phyloP scores from a whole-genome alignment of 805 yeast species.

The Sugiyamaella valdiviana region DNA sequence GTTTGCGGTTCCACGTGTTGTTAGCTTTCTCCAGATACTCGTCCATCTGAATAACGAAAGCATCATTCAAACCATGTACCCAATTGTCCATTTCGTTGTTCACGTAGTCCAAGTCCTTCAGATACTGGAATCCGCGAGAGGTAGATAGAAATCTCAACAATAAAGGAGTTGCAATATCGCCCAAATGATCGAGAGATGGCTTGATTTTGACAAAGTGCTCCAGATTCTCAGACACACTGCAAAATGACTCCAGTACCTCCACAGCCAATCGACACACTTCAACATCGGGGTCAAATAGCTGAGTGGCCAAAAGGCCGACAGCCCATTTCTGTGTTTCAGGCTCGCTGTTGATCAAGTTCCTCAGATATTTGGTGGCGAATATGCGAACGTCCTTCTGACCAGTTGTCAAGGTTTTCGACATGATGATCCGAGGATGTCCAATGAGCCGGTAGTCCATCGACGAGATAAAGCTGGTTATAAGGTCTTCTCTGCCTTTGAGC shows the following conservation, averaged over 20 bases:
- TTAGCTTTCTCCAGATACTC: constrained; percentile 26
- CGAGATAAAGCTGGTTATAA: constrained; percentile 51
- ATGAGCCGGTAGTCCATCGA: constrained; percentile 55
- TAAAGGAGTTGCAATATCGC: constrained; percentile 49
- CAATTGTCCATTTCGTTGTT: constrained; percentile 62
- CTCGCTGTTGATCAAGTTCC: constrained; percentile 32
- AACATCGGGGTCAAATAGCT: constrained; percentile 59
- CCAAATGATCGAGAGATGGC: constrained; percentile 54
- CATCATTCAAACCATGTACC: constrained; percentile 40
- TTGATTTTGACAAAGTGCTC: constrained; percentile 44
- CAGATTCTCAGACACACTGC: constrained; percentile 41
- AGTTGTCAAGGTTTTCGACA: constrained; percentile 57
- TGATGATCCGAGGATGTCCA: constrained; percentile 61
- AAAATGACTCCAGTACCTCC: constrained; percentile 47
- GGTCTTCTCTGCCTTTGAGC: constrained; percentile 47
- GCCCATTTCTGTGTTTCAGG: constrained; percentile 37
- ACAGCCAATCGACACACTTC: constrained; percentile 53
- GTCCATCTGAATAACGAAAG: constrained; percentile 30
- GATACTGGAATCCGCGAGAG: constrained; percentile 61
- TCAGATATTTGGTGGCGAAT: constrained; percentile 51
- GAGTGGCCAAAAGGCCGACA: constrained; percentile 52
- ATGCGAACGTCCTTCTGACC: constrained; percentile 47
- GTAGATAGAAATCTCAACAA: constrained; percentile 59
- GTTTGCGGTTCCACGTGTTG: constrained; percentile 11
- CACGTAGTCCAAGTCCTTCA: constrained; percentile 54